These are phyloP conservation scores for Pseudogymnoascus sp. DNA, from an alignment of 2,329 filamentous ascomycete genomes.

Conservation along the genomic window DNA sequence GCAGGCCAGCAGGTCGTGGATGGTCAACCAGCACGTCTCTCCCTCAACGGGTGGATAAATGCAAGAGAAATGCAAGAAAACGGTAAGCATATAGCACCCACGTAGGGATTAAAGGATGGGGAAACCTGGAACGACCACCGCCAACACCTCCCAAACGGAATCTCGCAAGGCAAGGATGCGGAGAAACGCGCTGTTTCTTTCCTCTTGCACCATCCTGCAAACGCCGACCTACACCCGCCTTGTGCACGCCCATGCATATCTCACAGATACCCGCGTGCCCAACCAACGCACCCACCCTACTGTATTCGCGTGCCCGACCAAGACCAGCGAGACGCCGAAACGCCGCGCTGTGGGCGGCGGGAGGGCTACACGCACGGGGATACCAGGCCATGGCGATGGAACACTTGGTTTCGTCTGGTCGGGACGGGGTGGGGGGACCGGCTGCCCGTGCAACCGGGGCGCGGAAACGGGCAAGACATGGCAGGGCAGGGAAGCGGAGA, in stretches of 20 bases:
- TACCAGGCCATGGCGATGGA: slow-evolving; percentile 4
- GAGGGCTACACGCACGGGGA: neutral
- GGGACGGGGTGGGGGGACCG: neutral
- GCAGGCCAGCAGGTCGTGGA: neutral
- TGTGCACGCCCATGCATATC: neutral
- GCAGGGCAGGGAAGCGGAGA: neutral
- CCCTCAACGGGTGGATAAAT: neutral
- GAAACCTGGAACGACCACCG: neutral
- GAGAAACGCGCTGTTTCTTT: neutral
- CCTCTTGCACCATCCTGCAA: neutral
- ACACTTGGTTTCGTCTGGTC: neutral
- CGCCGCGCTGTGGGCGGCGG: neutral
- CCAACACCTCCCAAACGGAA: neutral
- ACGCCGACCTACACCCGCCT: neutral
- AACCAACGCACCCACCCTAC: neutral
- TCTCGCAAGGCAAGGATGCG: neutral
- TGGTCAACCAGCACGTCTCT: neutral
- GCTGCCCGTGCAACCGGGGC: neutral
- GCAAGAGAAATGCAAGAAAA: neutral
- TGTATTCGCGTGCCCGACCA: neutral
- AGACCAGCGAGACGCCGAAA: neutral
- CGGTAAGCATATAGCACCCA: neutral
- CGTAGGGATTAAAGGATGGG: neutral
- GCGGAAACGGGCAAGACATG: slow-evolving; percentile 1
- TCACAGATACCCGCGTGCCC: neutral